These are phyloP conservation scores for Pittosporum tobira DNA, from an alignment of 129 eudicot species.

Conservation along the genomic window DNA sequence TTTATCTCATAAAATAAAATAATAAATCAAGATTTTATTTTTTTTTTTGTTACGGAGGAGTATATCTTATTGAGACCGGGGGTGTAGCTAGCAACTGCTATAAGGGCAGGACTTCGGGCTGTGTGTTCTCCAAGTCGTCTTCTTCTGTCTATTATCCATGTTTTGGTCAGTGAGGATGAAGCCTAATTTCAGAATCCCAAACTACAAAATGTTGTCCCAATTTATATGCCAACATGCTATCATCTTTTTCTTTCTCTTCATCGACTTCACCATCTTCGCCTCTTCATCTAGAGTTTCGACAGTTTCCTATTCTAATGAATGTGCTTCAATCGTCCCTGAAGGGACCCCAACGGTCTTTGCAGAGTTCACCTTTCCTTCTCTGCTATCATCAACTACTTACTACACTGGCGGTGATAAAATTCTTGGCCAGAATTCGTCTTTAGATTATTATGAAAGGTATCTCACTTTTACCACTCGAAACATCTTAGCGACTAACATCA, in stretches of 20 bases:
- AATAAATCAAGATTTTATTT: no score
- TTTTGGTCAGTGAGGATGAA: not conserved
- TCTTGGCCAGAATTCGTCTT: conserved; percentile 16
- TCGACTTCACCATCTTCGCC: not conserved
- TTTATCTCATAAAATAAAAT: no score
- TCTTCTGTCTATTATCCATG: not conserved
- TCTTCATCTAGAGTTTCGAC: conserved; percentile 5
- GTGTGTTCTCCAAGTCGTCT: not conserved
- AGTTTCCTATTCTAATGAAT: conserved; percentile 41
- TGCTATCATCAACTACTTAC: conserved; percentile 19
- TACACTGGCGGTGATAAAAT: conserved; percentile 44
- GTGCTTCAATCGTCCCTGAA: conserved; percentile 40
- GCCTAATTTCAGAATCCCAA: not conserved
- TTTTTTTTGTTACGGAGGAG: no score
- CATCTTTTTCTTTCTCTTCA: conserved; percentile 13
- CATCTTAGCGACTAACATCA: conserved; percentile 20
- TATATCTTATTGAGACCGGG: no score
- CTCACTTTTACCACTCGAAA: conserved; percentile 22
- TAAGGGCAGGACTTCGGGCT: no score
- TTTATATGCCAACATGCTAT: conserved; percentile 1
- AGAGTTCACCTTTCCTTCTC: conserved; percentile 14
- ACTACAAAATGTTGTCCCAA: not conserved
- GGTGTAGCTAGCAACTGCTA: no score
- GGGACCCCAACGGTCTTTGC: conserved; percentile 30
- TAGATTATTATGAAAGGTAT: not conserved